Evolutionary conservation across 2,329 filamentous ascomycete species (phyloP), one percentile per base, ranked within the genome.

Genomic region (Cladosporium sp.): DNA sequence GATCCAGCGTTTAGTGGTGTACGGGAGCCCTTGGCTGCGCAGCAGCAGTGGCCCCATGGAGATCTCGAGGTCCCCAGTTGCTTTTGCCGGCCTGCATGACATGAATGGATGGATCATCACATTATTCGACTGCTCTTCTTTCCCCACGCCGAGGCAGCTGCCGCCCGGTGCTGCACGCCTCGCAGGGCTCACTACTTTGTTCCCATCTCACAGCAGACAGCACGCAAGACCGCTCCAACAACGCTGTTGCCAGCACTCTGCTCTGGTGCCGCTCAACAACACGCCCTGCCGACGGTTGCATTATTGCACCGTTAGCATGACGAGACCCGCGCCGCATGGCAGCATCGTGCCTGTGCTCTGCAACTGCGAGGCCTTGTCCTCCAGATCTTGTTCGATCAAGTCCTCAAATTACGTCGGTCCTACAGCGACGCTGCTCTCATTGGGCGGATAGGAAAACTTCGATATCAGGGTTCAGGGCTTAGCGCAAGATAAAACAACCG

Each of bases 21-120:
- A 49, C 17, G 53, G 40, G 24, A 48, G 49, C 32, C 39, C 53
- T 56, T 34, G 42, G 53, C 53, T 35, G 17, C 17, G 28, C 25
- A 34, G 19, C 42, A 53, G 50, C 50, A 53, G 50, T 44, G 50
- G 50, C 50, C 53, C 34, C 53, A 49, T 49, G 45, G 53, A 56
- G 42, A 37, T 47, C 34, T 17, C n/a, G 35, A 48, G 52, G n/a
- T n/a, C 25, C 12, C 17, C 40, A 32, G 20, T 48, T 56, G 53
- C 53, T 56, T 56, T 49, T 56, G 34, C 53, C 53, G 53, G 53
- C 34, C 25, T 37, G 53, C 42, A 56, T 56, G 53, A 56, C 53
- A 56, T 40, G 44, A 56, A 56, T 39, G 35, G 34, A 56, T 56
- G 32, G 50, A 53, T 53, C 50, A 53, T 53, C 50, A 53, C 44